Evolutionary conservation across 345 rosid species (phyloP).

Genomic region (Eucalyptus curtisii): DNA sequence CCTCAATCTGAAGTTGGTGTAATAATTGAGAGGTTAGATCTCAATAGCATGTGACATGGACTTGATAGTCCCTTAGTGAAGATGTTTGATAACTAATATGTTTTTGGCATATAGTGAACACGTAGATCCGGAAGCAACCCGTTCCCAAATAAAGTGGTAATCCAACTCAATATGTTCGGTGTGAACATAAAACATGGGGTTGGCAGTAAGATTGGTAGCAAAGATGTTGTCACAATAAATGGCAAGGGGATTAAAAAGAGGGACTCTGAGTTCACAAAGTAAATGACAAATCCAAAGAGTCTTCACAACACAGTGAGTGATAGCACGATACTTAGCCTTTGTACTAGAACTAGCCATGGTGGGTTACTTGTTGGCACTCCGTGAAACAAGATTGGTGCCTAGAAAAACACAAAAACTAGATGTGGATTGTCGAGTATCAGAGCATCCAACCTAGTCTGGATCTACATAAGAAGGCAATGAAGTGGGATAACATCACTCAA

Average conservation of each 20-base stretch:
- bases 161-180: background rate
- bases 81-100: background rate
- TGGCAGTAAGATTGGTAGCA: background rate
- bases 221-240: background rate
- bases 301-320: background rate
- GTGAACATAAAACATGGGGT: background rate
- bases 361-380: background rate
- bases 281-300: too few relatives aligned
- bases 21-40: background rate
- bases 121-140: rapidly evolving
- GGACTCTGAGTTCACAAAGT: background rate
- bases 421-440: background rate
- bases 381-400: background rate
- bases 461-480: background rate
- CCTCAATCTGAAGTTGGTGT: background rate
- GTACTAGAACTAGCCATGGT: background rate
- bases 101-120: background rate
- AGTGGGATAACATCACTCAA: background rate
- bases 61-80: background rate
- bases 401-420: background rate
- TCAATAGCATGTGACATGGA: background rate
- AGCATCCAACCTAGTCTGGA: background rate
- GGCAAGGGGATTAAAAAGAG: background rate
- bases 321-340: background rate
- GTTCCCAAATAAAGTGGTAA: background rate